These are phyloP conservation scores for Colletotrichum scovillei DNA, from an alignment of 2,329 filamentous ascomycete genomes.

Conservation along the genomic window DNA sequence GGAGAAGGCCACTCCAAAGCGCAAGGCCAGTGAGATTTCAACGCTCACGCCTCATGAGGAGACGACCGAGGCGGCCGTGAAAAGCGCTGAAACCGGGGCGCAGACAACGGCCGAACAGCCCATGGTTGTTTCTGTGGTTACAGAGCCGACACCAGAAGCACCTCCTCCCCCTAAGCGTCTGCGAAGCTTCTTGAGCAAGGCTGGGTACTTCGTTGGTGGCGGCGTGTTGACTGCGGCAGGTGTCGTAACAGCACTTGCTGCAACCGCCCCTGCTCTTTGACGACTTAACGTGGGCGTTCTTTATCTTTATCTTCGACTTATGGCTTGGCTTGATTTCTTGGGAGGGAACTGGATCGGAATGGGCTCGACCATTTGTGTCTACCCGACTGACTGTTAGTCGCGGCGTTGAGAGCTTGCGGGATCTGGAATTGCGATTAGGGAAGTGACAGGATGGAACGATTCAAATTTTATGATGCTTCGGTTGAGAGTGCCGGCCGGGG, in stretches of 20 bases:
- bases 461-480: not conserved
- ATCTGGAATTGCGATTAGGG: not conserved
- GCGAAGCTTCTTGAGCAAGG: constrained; percentile 10
- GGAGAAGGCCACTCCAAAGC: constrained; percentile 39
- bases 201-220: constrained; percentile 18
- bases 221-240: constrained; percentile 12
- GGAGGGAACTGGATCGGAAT: not conserved
- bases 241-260: constrained; percentile 20
- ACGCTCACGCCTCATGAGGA: constrained; percentile 36
- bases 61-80: constrained; percentile 4
- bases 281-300: not conserved
- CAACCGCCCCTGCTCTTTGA: constrained; percentile 23
- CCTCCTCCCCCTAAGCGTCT: constrained; percentile 7
- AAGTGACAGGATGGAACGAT: not conserved
- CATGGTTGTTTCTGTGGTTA: not conserved
- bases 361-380: not conserved
- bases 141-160: not conserved
- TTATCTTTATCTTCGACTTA: not conserved
- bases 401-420: constrained; percentile 1
- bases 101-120: not conserved
- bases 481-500: not conserved
- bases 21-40: constrained; percentile 47
- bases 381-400: not conserved
- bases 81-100: constrained; percentile 13
- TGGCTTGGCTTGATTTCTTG: not conserved